Base-by-base conservation (phyloP, 2,329 filamentous ascomycete genomes). In the Gnomoniopsis sp. region DNA sequence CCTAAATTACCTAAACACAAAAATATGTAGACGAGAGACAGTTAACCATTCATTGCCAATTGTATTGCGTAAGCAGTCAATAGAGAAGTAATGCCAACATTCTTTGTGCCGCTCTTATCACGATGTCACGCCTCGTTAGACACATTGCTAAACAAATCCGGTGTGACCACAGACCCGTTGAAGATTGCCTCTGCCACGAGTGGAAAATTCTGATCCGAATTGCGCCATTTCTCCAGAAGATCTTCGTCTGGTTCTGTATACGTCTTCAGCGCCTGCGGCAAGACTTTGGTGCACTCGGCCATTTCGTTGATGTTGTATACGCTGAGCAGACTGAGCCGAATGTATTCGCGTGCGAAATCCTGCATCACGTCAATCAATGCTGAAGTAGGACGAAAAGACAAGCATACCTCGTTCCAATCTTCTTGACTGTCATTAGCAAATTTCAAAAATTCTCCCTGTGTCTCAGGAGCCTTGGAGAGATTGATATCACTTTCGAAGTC, bases 241-340 rank as follows among this genome's bases (percentile, higher is more conserved):
- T 3, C n/a, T 12, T n/a, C 14, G 38, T 41, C 38, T 15, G 38
- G 38, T 41, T 41, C 38, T 15, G 38, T 41, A n/a, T 15, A 41
- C 4, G 6, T 41, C 38, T n/a, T 41, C 38, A 41, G 4, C 14
- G 38, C 38, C 14, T 4, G 54, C 10, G 56, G 56, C 23, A 79
- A 60, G 2, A 77, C 72, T 41, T 69, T 65, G 0, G 76, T 74
- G 65, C 76, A 78, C 53, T 78, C 75, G n/a, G 72, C 75, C 26
- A 79, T 67, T 19, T 71, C 62, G 49, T 79, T 77, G 63, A 79
- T 72, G 53, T 77, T 77, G 46, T 75, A 73, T 3, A 78, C 74
- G 10, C 76, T 77, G 3, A 79, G 69, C 23, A 79, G 64, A 23
- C 73, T 76, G 61, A 79, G 69, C 15, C 76, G 72, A 22, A 75